Percentiles rank a stretch among this genome's conserved stretches.
phyloP scores from a whole-genome alignment of 2,329 filamentous ascomycete genomes.

The Coniosporium tulheliwenetii region DNA sequence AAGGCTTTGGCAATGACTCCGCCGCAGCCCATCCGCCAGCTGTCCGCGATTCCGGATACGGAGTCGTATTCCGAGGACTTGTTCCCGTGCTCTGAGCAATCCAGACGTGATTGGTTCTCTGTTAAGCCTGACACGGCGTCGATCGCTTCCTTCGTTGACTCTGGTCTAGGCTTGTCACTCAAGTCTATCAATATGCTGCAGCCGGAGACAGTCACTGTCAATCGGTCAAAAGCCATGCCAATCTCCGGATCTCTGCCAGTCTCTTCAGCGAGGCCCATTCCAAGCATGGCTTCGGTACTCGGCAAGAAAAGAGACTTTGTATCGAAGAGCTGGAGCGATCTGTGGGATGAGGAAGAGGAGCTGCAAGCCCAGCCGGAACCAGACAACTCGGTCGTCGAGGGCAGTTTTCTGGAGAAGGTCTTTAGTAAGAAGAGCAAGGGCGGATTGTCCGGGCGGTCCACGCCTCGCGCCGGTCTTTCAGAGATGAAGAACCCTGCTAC shows the following conservation, averaged over 20 bases:
- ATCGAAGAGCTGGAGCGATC: constrained; percentile 98
- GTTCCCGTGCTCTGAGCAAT: constrained; percentile 62
- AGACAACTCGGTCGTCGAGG: constrained; percentile 44
- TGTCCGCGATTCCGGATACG: constrained; percentile 71
- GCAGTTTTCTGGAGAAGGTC: constrained; percentile 21
- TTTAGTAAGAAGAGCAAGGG: constrained; percentile 26
- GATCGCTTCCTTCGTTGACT: constrained; percentile 70
- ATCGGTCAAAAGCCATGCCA: constrained; percentile 54
- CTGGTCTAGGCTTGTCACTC: constrained; percentile 66
- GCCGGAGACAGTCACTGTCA: constrained; percentile 34
- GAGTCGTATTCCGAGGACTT: constrained; percentile 71
- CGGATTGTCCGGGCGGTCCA: constrained; percentile 12
- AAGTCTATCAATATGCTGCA: constrained; percentile 49
- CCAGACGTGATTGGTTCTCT: constrained; percentile 55
- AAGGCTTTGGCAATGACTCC: constrained; percentile 71
- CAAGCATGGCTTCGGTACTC: constrained; percentile 65
- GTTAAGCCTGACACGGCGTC: constrained; percentile 64
- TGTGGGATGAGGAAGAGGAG: constrained; percentile 91
- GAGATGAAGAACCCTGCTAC: constrained; percentile 38
- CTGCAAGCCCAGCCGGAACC: constrained; percentile 36
- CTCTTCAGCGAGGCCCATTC: constrained; percentile 42
- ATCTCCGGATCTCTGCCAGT: constrained; percentile 65
- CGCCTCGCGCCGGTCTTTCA: constrained; percentile 34
- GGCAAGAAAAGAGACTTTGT: constrained; percentile 56
- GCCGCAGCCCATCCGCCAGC: constrained; percentile 56